Conservation (phyloP, 1,284 basidiomycete species). For the Melampsora abietis-canadensis region DNA sequence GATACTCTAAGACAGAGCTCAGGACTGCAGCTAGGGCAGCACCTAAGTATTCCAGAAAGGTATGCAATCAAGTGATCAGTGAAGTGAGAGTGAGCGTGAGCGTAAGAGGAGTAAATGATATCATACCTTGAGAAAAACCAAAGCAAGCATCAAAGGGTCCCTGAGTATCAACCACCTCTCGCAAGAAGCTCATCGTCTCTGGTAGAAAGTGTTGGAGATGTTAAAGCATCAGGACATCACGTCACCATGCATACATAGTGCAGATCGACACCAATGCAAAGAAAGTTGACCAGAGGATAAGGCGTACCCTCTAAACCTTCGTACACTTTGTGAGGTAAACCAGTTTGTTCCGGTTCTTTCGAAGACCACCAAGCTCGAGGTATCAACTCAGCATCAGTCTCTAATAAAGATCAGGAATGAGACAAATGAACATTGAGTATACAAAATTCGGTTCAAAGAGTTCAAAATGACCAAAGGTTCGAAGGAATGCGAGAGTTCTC, state of each 20-base stretch:
- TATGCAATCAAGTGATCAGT: too few relatives aligned
- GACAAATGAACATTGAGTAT: background rate
- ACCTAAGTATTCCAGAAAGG: slow-evolving; percentile 6
- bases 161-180: slow-evolving; percentile 32
- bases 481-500: too few relatives aligned
- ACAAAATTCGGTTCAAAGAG: background rate
- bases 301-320: slow-evolving; percentile 38
- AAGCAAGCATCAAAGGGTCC: slow-evolving; percentile 43
- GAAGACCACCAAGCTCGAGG: slow-evolving; percentile 41
- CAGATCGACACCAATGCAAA: background rate
- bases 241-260: background rate
- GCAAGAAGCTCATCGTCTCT: slow-evolving; percentile 30
- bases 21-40: slow-evolving; percentile 34
- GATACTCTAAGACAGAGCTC: slow-evolving; percentile 17
- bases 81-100: background rate
- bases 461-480: too few relatives aligned
- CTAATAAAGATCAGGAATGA: slow-evolving; percentile 9
- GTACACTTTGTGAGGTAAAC: slow-evolving; percentile 4
- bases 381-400: slow-evolving; percentile 37
- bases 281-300: background rate
- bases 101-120: background rate
- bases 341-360: slow-evolving; percentile 14
- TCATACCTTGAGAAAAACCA: slow-evolving; percentile 40
- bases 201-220: background rate
- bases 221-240: background rate